Evolutionary conservation across 2,329 filamentous ascomycete species (phyloP).

Genomic region (Colletotrichum musicola): DNA sequence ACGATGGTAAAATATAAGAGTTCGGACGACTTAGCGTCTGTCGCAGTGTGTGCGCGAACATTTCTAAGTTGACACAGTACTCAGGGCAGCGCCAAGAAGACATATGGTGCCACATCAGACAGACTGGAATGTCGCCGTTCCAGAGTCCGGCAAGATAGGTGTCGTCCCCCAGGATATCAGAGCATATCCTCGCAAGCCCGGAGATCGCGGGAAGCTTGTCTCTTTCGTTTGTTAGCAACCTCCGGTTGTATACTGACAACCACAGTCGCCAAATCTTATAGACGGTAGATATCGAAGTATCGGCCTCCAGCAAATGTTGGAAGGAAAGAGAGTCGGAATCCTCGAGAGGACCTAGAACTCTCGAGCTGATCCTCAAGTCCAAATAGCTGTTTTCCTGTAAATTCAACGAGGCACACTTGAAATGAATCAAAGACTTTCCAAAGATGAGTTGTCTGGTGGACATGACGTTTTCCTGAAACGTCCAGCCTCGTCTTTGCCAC

Average conservation of each 20-base stretch:
- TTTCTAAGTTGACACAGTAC: no score
- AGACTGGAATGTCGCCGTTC: neutral
- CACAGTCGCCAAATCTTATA: no score
- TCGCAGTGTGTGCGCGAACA: no score
- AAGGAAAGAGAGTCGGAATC: no score
- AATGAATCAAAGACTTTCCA: neutral
- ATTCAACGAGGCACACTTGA: neutral
- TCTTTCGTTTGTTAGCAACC: neutral
- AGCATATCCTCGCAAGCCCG: neutral
- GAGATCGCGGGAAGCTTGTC: neutral
- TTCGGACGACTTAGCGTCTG: no score
- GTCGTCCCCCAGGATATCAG: neutral
- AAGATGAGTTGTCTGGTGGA: neutral
- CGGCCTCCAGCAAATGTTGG: no score
- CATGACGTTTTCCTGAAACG: neutral
- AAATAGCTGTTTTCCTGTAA: neutral
- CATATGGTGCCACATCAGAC: neutral
- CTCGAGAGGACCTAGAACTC: no score
- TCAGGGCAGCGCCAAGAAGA: no score
- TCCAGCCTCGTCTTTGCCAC: neutral
- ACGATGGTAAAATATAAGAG: no score
- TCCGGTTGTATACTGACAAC: neutral
- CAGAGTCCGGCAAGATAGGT: neutral
- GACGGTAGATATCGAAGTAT: no score
- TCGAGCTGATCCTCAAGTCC: no score